Evolutionary conservation across 352 stramenopile species (phyloP), one percentile per base, ranked within the genome.

Genomic region (Globisporangium lucens): DNA sequence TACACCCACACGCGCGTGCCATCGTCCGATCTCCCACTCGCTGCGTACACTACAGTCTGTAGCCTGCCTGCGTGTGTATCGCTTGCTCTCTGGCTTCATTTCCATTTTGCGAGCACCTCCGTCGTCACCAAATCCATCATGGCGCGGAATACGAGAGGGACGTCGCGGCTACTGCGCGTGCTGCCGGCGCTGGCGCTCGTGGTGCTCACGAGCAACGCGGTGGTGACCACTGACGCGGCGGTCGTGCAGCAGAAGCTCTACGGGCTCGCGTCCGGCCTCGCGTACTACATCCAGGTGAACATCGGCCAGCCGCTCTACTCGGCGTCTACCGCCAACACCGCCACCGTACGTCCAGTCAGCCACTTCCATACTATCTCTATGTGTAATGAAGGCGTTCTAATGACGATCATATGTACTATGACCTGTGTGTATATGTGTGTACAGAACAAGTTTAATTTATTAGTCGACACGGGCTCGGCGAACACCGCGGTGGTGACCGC

Each of bases 401-500:
- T 57, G 52, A 5, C 20, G 35, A 35, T n/a, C 24, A 15, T 15
- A 53, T n/a, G n/a, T 61, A 38, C 13, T 43, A 4, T 72, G 30
- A 17, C 36, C 36, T 43, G 36, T 46, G 38, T 46, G 38, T 61
- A 29, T 33, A 33, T 46, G 7, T 22, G 10, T 29, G 30, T 9
- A 41, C 53, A 80, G 73, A 80, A 88, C 36, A 69, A 78, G 17
- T 95, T 91, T 60, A 87, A 85, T 59, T 63, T 95, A 41, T 65
- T 95, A 35, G 22, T 95, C 13, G 87, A 95, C 75, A 95, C 85
- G 47, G 85, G 87, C 24, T 93, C 85, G 24, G 82, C 85, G 43
- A 95, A 95, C 71, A 91, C 81, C 35, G 87, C 87, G 4, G 79
- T 93, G 17, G 87, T 90, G 61, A 90, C 87, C 22, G 78, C 82